A percentile compares a stretch with the other conserved stretches of the same genome.
Evolutionary conservation across 495 filamentous ascomycete species (phyloP).

Genomic region (Neurospora discreta): DNA sequence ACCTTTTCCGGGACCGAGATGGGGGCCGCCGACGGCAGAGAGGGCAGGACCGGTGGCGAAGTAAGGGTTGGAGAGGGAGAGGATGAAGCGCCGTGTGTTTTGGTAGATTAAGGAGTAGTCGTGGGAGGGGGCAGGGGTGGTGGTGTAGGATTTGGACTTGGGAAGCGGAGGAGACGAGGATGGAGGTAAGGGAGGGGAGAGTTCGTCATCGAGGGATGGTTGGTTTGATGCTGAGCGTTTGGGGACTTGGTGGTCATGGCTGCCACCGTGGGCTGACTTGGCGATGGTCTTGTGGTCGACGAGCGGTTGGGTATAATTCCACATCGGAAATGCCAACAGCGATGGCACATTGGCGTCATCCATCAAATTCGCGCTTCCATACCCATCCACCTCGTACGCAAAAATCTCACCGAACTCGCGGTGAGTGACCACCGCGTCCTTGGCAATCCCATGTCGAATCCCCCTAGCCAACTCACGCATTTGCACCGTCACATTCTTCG

Average conservation of each 20-base stretch:
- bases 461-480: conserved; percentile 42
- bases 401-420: conserved; percentile 37
- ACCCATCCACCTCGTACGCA: conserved; percentile 54
- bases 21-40: conserved; percentile 47
- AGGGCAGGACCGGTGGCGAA: conserved; percentile 44
- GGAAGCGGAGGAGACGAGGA: not conserved
- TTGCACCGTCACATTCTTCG: conserved; percentile 30
- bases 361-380: conserved; percentile 47
- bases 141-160: not conserved
- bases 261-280: conserved; percentile 4
- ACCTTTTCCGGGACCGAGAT: conserved; percentile 43
- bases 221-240: not conserved
- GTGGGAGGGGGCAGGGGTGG: not conserved
- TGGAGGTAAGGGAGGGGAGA: not conserved
- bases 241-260: not conserved
- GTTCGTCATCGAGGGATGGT: not conserved
- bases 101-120: conserved; percentile 35
- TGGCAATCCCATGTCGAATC: conserved; percentile 42
- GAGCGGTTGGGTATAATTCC: conserved; percentile 18
- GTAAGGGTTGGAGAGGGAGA: conserved; percentile 47
- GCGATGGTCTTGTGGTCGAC: not conserved
- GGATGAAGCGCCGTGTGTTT: conserved; percentile 45
- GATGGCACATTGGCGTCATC: conserved; percentile 55
- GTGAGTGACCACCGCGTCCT: conserved; percentile 22
- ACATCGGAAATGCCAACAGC: conserved; percentile 35